A percentile compares a stretch with the other conserved stretches of the same genome.
Evolutionary conservation across 2,329 filamentous ascomycete genomes (phyloP).

Genomic region (Aspergillus phoenicis): DNA sequence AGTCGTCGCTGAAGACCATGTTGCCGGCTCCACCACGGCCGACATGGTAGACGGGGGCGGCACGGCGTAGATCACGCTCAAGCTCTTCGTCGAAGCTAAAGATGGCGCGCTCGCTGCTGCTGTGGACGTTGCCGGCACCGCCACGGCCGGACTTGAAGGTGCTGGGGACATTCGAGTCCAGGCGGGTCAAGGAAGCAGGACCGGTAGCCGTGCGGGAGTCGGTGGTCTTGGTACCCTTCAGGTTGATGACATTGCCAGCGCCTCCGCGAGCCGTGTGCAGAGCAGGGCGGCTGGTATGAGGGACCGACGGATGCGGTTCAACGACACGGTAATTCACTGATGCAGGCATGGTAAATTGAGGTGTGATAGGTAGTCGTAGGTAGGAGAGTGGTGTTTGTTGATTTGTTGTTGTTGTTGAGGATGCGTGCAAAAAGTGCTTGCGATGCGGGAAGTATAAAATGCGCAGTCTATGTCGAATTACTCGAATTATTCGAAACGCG

Average conservation of each 20-base stretch:
- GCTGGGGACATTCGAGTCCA: constrained; percentile 47
- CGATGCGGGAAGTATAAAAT: not conserved
- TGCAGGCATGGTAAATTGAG: constrained; percentile 32
- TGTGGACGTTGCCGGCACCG: constrained; percentile 59
- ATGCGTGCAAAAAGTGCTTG: not conserved
- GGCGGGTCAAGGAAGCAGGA: constrained; percentile 53
- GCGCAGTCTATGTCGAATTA: not conserved
- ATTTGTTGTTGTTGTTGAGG: not conserved
- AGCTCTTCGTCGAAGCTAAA: constrained; percentile 70
- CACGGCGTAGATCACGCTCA: constrained; percentile 57
- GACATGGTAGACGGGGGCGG: constrained; percentile 65
- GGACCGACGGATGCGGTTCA: constrained; percentile 64
- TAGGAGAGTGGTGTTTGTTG: not conserved
- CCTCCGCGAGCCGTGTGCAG: constrained; percentile 60
- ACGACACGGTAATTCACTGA: constrained; percentile 56
- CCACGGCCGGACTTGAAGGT: constrained; percentile 54
- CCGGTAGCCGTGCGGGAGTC: constrained; percentile 46
- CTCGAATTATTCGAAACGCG: not conserved
- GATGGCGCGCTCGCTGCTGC: constrained; percentile 58
- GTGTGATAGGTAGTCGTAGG: constrained; percentile 14
- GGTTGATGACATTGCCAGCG: constrained; percentile 59
- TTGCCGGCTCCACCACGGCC: constrained; percentile 65
- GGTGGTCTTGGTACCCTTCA: constrained; percentile 56
- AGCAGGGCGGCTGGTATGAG: constrained; percentile 50
- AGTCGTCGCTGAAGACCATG: constrained; percentile 37